These are phyloP conservation scores for Cystoderma amianthinum DNA, from an alignment of 768 basidiomycete genomes.

Conservation along the genomic window DNA sequence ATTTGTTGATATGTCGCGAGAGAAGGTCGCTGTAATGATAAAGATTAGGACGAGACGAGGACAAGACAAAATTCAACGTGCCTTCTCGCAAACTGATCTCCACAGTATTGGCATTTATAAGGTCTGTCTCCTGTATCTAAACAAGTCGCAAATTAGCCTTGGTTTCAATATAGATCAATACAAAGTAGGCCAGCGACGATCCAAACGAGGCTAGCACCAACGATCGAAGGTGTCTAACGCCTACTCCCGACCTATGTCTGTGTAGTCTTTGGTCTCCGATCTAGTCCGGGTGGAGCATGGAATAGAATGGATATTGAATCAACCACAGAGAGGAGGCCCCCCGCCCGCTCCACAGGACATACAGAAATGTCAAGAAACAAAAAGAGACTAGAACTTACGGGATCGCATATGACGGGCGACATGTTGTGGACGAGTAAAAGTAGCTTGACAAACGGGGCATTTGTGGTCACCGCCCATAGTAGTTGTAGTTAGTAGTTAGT, in stretches of 20 bases:
- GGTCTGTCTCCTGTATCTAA: constrained; percentile 88
- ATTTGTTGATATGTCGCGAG: constrained; percentile 83
- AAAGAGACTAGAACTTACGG: constrained; percentile 43
- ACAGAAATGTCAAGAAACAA: constrained; percentile 11
- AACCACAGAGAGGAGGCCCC: constrained; percentile 6
- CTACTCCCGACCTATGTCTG: no score
- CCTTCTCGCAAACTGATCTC: constrained; percentile 88
- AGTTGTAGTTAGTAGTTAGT: no score
- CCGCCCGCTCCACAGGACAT: constrained; percentile 1
- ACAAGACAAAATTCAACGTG: constrained; percentile 14
- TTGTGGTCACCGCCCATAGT: constrained; percentile 86
- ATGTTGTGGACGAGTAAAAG: constrained; percentile 86
- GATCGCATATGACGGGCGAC: constrained; percentile 88
- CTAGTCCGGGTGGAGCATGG: no score
- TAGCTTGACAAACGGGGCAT: constrained; percentile 82
- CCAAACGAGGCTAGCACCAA: no score
- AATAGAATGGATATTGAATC: constrained; percentile 11
- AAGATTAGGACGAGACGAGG: neutral
- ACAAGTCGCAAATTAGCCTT: no score
- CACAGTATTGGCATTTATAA: constrained; percentile 84
- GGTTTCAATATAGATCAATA: constrained; percentile 9
- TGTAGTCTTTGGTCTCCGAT: no score
- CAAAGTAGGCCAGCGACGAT: no score
- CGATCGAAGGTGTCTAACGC: no score
- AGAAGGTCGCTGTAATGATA: constrained; percentile 79